Evolutionary conservation across 176 grass and related monocot species (phyloP).

Genomic region (Raddia guianensis): DNA sequence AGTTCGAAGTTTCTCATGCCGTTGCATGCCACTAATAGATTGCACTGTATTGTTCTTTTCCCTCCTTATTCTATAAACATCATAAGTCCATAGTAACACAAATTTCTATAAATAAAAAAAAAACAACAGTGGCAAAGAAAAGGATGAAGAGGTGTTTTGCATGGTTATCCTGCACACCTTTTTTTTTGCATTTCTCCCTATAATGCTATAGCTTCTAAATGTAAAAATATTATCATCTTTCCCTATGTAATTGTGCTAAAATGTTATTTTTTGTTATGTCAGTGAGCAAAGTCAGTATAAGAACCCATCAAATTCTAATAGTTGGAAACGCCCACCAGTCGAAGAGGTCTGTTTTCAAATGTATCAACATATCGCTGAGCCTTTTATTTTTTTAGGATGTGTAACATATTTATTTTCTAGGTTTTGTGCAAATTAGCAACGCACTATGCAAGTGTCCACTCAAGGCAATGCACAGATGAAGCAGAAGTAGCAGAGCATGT

Average conservation of each 20-base stretch:
- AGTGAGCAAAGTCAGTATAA: conserved; percentile 87
- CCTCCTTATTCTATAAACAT: conserved; percentile 10
- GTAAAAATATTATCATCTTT: background rate
- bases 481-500: conserved; percentile 86
- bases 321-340: conserved; percentile 69
- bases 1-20: background rate
- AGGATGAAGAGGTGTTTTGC: background rate
- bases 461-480: conserved; percentile 91
- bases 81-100: background rate
- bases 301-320: conserved; percentile 54
- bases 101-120: background rate
- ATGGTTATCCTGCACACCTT: background rate
- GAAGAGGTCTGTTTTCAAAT: conserved; percentile 60
- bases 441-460: conserved; percentile 74
- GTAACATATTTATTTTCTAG: conserved; percentile 40
- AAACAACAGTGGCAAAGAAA: no score
- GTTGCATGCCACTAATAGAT: background rate
- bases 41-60: background rate
- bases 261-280: conserved; percentile 28
- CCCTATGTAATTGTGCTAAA: conserved; percentile 9
- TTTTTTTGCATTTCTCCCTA: background rate
- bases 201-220: background rate
- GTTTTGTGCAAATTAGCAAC: conserved; percentile 73
- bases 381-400: background rate
- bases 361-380: conserved; percentile 15